A percentile compares a stretch with the other conserved stretches of the same genome.
Conservation (phyloP, 495 filamentous ascomycete species). For the Amorphotheca resinae region DNA sequence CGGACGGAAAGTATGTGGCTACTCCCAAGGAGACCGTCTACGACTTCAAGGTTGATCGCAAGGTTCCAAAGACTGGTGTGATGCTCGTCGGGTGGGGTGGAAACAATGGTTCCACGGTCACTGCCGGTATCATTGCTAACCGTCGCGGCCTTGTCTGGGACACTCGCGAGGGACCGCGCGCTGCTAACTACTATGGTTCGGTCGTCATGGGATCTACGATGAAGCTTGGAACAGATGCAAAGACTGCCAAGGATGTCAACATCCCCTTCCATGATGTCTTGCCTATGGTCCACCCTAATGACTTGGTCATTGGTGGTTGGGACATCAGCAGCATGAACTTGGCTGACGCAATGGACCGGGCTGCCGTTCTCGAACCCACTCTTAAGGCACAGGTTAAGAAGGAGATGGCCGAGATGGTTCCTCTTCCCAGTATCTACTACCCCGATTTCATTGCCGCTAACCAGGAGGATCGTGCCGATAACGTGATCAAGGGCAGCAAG, state of each 20-base stretch:
- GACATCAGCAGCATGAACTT: slow-evolving; percentile 88
- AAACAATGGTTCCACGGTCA: slow-evolving; percentile 96
- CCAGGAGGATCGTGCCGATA: slow-evolving; percentile 95
- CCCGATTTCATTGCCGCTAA: slow-evolving; percentile 99
- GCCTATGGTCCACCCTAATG: slow-evolving; percentile 96
- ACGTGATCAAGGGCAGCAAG: slow-evolving; percentile 72
- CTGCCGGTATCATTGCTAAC: slow-evolving; percentile 95
- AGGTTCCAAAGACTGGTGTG: slow-evolving; percentile 83
- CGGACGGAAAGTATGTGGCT: slow-evolving; percentile 69
- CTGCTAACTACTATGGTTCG: slow-evolving; percentile 95
- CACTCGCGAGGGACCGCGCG: slow-evolving; percentile 72
- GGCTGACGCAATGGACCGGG: slow-evolving; percentile 89
- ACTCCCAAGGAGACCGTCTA: slow-evolving; percentile 82
- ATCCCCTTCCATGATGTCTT: slow-evolving; percentile 89
- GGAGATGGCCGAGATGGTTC: slow-evolving; percentile 83
- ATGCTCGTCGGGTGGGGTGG: slow-evolving; percentile 98
- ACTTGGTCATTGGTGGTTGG: slow-evolving; percentile 92
- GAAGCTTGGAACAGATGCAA: slow-evolving; percentile 82
- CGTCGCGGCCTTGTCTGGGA: slow-evolving; percentile 79
- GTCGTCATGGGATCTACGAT: slow-evolving; percentile 93
- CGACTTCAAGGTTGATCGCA: slow-evolving; percentile 94
- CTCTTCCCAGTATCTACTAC: slow-evolving; percentile 93
- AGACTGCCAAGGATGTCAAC: slow-evolving; percentile 83
- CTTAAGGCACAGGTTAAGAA: slow-evolving; percentile 82
- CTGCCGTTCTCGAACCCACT: slow-evolving; percentile 82